phyloP scores from a whole-genome alignment of 1,284 basidiomycete species.

The Ceraceosorus bombacis region DNA sequence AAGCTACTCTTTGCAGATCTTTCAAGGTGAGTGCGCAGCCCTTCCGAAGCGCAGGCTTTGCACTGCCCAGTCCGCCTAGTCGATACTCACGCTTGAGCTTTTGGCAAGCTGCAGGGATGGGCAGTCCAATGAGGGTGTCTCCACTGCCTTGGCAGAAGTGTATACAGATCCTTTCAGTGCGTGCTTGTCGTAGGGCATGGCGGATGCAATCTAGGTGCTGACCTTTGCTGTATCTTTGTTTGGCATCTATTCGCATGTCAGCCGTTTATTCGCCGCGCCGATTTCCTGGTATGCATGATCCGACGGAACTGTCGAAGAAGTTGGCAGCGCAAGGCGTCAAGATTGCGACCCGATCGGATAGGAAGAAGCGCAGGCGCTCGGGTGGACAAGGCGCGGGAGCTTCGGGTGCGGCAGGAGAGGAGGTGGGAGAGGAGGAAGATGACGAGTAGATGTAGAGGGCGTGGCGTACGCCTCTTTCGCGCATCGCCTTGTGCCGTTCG shows the following conservation, averaged over 20 bases:
- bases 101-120: constrained; percentile 17
- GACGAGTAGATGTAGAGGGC: too few relatives aligned
- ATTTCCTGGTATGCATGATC: constrained; percentile 41
- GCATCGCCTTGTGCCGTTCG: too few relatives aligned
- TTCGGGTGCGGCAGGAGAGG: constrained; percentile 18
- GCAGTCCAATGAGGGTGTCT: constrained; percentile 29
- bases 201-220: background rate
- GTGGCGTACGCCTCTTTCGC: too few relatives aligned
- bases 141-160: constrained; percentile 33
- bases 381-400: constrained; percentile 15
- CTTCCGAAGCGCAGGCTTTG: too few relatives aligned
- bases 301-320: constrained; percentile 36
- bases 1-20: constrained; percentile 39
- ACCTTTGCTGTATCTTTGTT: background rate
- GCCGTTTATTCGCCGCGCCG: constrained; percentile 36
- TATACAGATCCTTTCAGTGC: constrained; percentile 37
- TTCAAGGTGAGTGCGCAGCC: constrained; percentile 4
- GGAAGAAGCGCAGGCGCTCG: constrained; percentile 32
- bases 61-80: background rate
- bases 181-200: background rate
- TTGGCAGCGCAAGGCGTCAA: constrained; percentile 40
- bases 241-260: background rate
- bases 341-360: constrained; percentile 37
- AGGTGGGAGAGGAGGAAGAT: background rate
- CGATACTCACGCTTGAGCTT: background rate